A percentile compares a stretch with the other conserved stretches of the same genome.
These are phyloP conservation scores for Singerocomus rubriflavus DNA, from an alignment of 1,284 basidiomycete species.

Conservation along the genomic window DNA sequence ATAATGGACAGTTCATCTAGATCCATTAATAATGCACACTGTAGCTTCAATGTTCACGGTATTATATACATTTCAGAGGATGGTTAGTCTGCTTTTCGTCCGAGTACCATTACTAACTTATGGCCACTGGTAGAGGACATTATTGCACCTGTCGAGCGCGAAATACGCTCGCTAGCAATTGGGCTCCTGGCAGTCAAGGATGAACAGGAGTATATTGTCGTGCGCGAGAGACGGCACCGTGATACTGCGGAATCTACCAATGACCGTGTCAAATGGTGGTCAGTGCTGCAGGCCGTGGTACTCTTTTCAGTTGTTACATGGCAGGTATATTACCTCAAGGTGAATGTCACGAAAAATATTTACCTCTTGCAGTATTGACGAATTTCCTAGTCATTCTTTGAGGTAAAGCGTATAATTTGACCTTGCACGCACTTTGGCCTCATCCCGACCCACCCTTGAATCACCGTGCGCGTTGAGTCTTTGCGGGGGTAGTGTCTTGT, in stretches of 20 bases:
- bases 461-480: background rate
- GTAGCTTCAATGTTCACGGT: conserved; percentile 98
- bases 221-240: conserved; percentile 89
- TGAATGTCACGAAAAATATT: conserved; percentile 33
- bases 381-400: conserved; percentile 74
- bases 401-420: conserved; percentile 91
- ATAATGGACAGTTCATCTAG: background rate
- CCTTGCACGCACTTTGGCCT: conserved; percentile 2
- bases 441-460: conserved; percentile 1
- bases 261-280: conserved; percentile 99
- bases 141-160: conserved; percentile 92
- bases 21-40: conserved; percentile 1
- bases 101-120: conserved; percentile 18
- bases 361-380: conserved; percentile 9
- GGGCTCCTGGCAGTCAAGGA: conserved; percentile 92
- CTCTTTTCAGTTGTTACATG: conserved; percentile 90
- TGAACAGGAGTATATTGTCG: conserved; percentile 98
- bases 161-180: conserved; percentile 87
- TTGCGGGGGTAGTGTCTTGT: background rate
- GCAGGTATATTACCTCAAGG: conserved; percentile 98
- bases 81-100: conserved; percentile 42
- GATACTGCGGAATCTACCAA: conserved; percentile 96
- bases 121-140: conserved; percentile 46
- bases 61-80: conserved; percentile 91
- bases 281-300: conserved; percentile 84